These are phyloP conservation scores for Catenaria anguillulae DNA, from an alignment of 371 early-diverging fungal species.

Conservation along the genomic window DNA sequence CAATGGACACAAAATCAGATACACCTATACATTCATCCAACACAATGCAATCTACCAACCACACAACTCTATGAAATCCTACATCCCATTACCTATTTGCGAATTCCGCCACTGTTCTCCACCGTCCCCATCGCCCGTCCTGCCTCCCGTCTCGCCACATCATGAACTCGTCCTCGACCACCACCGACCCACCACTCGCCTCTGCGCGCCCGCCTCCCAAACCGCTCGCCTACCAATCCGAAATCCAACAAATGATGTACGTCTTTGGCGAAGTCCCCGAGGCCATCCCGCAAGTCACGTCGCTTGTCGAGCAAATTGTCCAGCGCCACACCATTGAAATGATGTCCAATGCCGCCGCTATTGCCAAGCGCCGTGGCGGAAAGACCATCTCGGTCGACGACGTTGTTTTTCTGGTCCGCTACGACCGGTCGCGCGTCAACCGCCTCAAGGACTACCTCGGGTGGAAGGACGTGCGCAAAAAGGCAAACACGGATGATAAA, in stretches of 20 bases:
- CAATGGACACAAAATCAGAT: no score
- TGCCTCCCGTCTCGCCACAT: no score
- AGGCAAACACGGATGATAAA: conserved; percentile 46
- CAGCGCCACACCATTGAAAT: conserved; percentile 88
- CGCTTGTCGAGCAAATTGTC: conserved; percentile 84
- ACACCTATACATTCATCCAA: no score
- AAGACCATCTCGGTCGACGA: conserved; percentile 79
- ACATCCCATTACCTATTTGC: no score
- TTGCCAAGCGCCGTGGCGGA: conserved; percentile 66
- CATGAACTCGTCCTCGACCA: no score
- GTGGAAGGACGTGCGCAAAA: conserved; percentile 93
- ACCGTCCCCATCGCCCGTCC: no score
- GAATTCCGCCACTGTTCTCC: no score
- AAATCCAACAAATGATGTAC: conserved; percentile 96
- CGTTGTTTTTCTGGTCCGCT: conserved; percentile 87
- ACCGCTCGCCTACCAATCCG: conserved; percentile 52
- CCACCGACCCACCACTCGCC: no score
- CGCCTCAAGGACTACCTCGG: conserved; percentile 75
- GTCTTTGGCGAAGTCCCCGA: conserved; percentile 90
- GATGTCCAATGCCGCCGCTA: conserved; percentile 66
- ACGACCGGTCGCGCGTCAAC: conserved; percentile 81
- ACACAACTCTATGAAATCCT: no score
- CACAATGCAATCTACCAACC: no score
- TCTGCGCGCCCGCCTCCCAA: no score
- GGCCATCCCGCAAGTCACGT: conserved; percentile 69